These are phyloP conservation scores for Hortaea sp. DNA, from an alignment of 2,329 filamentous ascomycete genomes.

Conservation along the genomic window DNA sequence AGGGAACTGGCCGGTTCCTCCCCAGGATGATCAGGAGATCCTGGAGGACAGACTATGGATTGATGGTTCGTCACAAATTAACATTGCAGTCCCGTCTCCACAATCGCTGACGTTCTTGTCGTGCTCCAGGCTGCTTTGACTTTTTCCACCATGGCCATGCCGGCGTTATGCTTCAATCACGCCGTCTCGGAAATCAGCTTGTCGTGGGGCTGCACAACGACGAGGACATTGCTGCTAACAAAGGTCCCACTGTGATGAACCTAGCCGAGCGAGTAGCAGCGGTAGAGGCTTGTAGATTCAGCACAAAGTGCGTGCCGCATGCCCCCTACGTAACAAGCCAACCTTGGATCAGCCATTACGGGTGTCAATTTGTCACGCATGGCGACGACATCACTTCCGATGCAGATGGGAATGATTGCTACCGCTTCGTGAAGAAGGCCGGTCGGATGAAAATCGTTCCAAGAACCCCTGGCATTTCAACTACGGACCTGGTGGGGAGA, in stretches of 20 bases:
- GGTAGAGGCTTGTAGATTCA: slow-evolving; percentile 91
- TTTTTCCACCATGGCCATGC: slow-evolving; percentile 98
- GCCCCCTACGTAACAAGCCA: slow-evolving; percentile 93
- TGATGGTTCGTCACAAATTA: slow-evolving; percentile 43
- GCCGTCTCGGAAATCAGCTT: slow-evolving; percentile 79
- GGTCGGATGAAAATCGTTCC: slow-evolving; percentile 94
- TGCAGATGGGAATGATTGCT: slow-evolving; percentile 87
- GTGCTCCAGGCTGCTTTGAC: slow-evolving; percentile 66
- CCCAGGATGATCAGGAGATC: slow-evolving; percentile 49
- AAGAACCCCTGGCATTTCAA: slow-evolving; percentile 90
- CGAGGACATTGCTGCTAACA: slow-evolving; percentile 90
- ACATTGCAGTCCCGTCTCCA: too few species aligned
- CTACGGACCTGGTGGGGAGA: slow-evolving; percentile 92
- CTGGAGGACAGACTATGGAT: slow-evolving; percentile 80
- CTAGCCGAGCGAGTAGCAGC: slow-evolving; percentile 83
- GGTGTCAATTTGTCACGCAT: slow-evolving; percentile 91
- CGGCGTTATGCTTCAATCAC: slow-evolving; percentile 90
- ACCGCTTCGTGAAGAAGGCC: slow-evolving; percentile 92
- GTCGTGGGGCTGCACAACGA: slow-evolving; percentile 92
- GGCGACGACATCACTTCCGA: slow-evolving; percentile 97
- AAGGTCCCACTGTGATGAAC: slow-evolving; percentile 95
- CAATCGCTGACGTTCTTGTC: too few species aligned
- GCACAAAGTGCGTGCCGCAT: slow-evolving; percentile 68
- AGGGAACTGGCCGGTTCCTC: slow-evolving; percentile 55
- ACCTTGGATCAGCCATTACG: slow-evolving; percentile 89